Base-by-base conservation (phyloP, 2,329 filamentous ascomycete genomes). In the Penicillium sp. region DNA sequence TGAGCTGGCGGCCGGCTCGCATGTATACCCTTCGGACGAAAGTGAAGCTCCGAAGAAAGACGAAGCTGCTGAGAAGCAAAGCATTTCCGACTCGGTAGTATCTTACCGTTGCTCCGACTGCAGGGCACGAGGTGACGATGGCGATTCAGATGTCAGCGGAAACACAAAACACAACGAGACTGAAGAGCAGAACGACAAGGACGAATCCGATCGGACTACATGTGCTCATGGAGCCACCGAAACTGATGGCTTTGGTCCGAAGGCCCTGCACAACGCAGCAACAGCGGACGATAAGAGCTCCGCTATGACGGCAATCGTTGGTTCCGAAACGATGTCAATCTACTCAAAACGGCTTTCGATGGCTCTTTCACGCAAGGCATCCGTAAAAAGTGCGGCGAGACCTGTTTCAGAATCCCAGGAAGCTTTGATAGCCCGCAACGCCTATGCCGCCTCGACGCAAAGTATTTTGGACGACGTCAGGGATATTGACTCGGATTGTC, bases 301-400 rank as follows among this genome's bases (percentile, higher is more conserved):
- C 2, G 91, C 91, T 1, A 82, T 91, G 21, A 91, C 89, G 3
- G 90, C 90, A 31, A 71, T 79, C 70, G 68, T 82, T 65, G 73
- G 76, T 35, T 74, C 73, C 3, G 73, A 81, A 48, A 66, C 67
- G 26, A 69, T 67, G 23, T 67, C 75, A 47, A 59, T 69, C 58
- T 66, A 71, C 54, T 75, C 73, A 11, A 73, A 75, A 62, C 62
- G 71, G 44, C 49, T 76, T 41, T 72, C 74, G 60, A 70, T 76
- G 56, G 64, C 58, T 21, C 53, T 72, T 15, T 61, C 71, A 52
- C 71, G 67, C 50, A 67, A 66, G 30, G 50, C 71, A 6, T 76
- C 76, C 9, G 66, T 65, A 55, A 66, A 62, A 11, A 72, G 56
- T 50, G 65, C 64, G 13, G 56, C 30, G 23, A 65, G 58, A 3